Conservation (phyloP, 2,329 filamentous ascomycete species). For the Pseudogymnoascus sp. region DNA sequence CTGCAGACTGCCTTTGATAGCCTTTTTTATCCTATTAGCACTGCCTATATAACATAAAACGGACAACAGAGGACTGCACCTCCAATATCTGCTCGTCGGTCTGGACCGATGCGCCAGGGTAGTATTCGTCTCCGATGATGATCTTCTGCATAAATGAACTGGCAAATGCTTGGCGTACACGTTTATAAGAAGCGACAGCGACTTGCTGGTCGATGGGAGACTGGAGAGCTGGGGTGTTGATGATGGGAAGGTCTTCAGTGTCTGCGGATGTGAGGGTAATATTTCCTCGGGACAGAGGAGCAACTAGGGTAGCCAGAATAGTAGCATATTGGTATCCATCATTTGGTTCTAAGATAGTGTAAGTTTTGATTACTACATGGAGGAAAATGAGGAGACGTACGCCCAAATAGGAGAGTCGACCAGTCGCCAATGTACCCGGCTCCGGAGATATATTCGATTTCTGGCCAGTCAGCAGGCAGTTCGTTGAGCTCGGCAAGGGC, state of each 20-base stretch:
- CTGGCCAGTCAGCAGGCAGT: constrained; percentile 10
- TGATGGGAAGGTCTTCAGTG: constrained; percentile 29
- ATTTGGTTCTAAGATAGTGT: constrained; percentile 8
- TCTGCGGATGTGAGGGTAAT: constrained; percentile 30
- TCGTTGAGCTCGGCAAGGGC: constrained; percentile 8
- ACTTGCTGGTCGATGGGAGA: constrained; percentile 35
- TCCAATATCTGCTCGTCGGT: constrained; percentile 19
- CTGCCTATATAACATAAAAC: not conserved
- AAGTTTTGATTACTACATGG: not conserved
- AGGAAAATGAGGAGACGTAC: not conserved
- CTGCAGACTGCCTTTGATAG: not conserved
- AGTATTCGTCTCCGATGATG: constrained; percentile 17
- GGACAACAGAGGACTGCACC: not conserved
- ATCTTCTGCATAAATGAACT: constrained; percentile 13
- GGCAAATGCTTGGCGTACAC: constrained; percentile 28
- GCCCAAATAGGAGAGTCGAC: not conserved
- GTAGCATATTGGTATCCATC: constrained; percentile 29
- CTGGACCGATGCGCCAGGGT: constrained; percentile 14
- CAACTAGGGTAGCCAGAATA: constrained; percentile 27
- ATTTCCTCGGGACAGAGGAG: constrained; percentile 34
- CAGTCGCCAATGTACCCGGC: constrained; percentile 12
- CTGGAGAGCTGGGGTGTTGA: constrained; percentile 38
- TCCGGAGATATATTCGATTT: constrained; percentile 12
- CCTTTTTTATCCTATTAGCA: not conserved
- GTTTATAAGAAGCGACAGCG: constrained; percentile 33